Percentiles rank a stretch among this genome's conserved stretches.
These are phyloP conservation scores for Echria macrotheca DNA, from an alignment of 495 filamentous ascomycete species.

Conservation along the genomic window DNA sequence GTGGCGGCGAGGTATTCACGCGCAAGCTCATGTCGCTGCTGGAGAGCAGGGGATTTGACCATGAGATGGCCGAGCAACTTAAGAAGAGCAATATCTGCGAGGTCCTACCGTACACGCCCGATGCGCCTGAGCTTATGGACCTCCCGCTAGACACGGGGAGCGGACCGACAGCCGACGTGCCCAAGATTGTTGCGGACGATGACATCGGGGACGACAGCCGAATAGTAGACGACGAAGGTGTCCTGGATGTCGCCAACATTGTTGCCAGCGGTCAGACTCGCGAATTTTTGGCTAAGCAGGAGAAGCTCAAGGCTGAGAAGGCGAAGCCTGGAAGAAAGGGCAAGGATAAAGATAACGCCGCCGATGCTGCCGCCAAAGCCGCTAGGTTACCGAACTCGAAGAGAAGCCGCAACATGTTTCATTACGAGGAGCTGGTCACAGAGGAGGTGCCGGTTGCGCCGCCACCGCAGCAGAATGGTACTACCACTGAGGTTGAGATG, in stretches of 20 bases:
- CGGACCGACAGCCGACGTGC: conserved; percentile 21
- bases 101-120: conserved; percentile 64
- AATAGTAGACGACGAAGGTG: conserved; percentile 66
- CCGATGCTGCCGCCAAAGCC: conserved; percentile 46
- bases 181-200: conserved; percentile 36
- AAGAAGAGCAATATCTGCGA: conserved; percentile 88
- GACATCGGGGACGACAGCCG: conserved; percentile 46
- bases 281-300: conserved; percentile 85
- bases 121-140: conserved; percentile 49
- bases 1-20: conserved; percentile 88
- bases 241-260: conserved; percentile 89
- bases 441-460: conserved; percentile 46
- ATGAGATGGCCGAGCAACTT: conserved; percentile 92
- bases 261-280: conserved; percentile 85
- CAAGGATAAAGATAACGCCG: conserved; percentile 55
- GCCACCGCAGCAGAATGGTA: conserved; percentile 7
- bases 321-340: conserved; percentile 41
- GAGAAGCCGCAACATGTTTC: conserved; percentile 67
- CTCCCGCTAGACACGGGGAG: conserved; percentile 46
- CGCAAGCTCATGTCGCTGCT: conserved; percentile 65
- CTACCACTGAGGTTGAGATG: conserved; percentile 20
- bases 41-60: conserved; percentile 60
- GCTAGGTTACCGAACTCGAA: conserved; percentile 74
- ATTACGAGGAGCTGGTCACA: conserved; percentile 71
- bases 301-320: conserved; percentile 82